Conservation (phyloP, 306 rosid genomes). For the Cucumis cinereus region DNA sequence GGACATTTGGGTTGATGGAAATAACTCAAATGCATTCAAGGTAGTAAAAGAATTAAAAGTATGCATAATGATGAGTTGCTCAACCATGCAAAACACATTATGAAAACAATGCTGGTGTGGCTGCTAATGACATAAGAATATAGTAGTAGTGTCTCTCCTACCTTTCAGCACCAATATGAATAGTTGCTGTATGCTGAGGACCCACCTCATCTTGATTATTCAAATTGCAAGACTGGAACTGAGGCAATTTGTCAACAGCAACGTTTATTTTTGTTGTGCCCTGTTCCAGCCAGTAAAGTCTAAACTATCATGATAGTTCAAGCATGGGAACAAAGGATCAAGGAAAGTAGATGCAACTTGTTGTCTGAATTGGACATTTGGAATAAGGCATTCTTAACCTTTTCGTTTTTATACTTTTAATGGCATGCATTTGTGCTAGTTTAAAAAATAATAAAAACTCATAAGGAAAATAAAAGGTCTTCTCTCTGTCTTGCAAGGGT, state of each 20-base stretch:
- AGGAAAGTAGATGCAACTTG: not conserved
- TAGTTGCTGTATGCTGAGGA: conserved; percentile 53
- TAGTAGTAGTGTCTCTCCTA: not conserved
- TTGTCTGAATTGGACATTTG: not conserved
- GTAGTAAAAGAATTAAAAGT: not conserved
- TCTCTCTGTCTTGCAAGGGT: not conserved
- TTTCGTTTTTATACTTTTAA: not conserved
- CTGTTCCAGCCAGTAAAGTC: conserved; percentile 35
- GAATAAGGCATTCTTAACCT: not conserved
- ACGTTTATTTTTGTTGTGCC: conserved; percentile 56
- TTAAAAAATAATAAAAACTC: not conserved
- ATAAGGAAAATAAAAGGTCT: not conserved
- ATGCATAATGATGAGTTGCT: not conserved
- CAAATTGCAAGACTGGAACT: conserved; percentile 38
- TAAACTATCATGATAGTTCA: conserved; percentile 6
- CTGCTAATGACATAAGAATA: not conserved
- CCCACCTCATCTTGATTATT: conserved; percentile 38
- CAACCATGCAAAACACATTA: not conserved
- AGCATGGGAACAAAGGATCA: not conserved
- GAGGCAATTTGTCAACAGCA: conserved; percentile 54
- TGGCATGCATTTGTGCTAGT: not conserved
- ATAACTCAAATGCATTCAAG: not conserved
- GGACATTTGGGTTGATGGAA: not conserved
- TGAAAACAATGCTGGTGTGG: not conserved
- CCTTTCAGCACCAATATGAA: conserved; percentile 65